A percentile compares a stretch with the other conserved stretches of the same genome.
Conservation (phyloP, 2,329 filamentous ascomycete genomes). For the Diaporthe sp. region DNA sequence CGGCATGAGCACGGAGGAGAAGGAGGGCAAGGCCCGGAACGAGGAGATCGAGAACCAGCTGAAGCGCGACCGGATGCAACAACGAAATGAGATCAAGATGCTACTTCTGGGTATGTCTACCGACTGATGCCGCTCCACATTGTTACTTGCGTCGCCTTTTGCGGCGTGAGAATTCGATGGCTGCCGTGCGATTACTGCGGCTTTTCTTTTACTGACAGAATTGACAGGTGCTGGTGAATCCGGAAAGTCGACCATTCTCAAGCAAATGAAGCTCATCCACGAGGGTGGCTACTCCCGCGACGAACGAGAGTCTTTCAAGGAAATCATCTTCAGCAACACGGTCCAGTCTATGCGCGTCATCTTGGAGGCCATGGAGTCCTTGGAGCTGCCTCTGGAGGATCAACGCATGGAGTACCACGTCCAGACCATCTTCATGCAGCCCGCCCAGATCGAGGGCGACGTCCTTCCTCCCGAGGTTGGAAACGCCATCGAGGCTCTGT, state of each 20-base stretch:
- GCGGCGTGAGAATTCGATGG: background rate
- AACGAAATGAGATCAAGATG: constrained; percentile 99
- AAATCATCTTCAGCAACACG: constrained; percentile 79
- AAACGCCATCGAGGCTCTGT: constrained; percentile 90
- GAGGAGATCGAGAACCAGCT: constrained; percentile 99
- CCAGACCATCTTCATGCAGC: constrained; percentile 99
- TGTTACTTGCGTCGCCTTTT: background rate
- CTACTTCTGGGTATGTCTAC: constrained; percentile 86
- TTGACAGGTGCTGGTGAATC: constrained; percentile 93
- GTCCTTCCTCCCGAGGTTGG: constrained; percentile 95
- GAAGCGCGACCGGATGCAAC: constrained; percentile 98
- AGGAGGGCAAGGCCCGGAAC: constrained; percentile 99
- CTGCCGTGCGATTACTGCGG: background rate
- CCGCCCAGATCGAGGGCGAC: constrained; percentile 95
- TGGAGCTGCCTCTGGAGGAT: constrained; percentile 87
- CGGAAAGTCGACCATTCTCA: constrained; percentile 93
- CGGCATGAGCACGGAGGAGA: constrained; percentile 99
- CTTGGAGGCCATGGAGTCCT: constrained; percentile 77
- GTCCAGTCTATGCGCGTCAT: constrained; percentile 79
- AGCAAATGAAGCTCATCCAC: constrained; percentile 99
- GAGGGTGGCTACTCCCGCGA: constrained; percentile 99
- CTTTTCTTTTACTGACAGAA: constrained; percentile 43
- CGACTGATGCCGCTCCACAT: background rate
- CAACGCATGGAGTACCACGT: constrained; percentile 96
- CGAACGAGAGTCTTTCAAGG: constrained; percentile 78